Evolutionary conservation across 129 eudicot species (phyloP), one percentile per base, ranked within the genome.

Genomic region (Chrysanthemum seticuspe): DNA sequence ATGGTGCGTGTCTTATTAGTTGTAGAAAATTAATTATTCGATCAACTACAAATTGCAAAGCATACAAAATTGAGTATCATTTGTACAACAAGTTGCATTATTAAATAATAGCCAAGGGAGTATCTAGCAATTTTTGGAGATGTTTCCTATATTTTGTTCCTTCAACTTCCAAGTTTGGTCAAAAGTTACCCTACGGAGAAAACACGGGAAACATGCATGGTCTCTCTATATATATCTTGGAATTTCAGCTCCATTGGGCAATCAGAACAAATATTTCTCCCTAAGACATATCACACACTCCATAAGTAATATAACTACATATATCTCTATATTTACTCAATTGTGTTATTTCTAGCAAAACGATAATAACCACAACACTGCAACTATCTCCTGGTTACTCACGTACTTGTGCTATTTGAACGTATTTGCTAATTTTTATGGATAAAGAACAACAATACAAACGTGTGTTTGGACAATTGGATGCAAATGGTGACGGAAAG

Each of bases 401-500:
- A 19, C 21, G 21, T 19, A 57, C 49, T 49, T 40, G 58, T 54
- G 54, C 2, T 27, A 3, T 16, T 18, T 52, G n/a, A 60, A 19
- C 21, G 21, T 19, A 48, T 54, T 54, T 61, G 57, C 0, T 19
- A 25, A 29, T 10, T 57, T 76, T 47, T 2, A 77, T 78, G 82
- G 89, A 74, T 11, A 85, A 74, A 65, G 4, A 68, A 1, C 60
- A 72, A 74, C 88, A 85, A 80, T 87, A 77, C 75, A 83, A 13
- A 13, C 82, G 88, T 0, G 90, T 87, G 13, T 90, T 90, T 64
- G 56, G 65, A 10, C 87, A 81, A 50, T 73, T 90, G 29, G 93
- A 90, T 62, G 65, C 70, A 9, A 73, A 90, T 45, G 81, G 78
- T 21, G 92, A 89, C 55, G 92, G 90, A 10, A 89, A 83, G 55